A percentile compares a stretch with the other conserved stretches of the same genome.
Conservation (phyloP, 1,139 yeast species). For the Taphrina betulina region DNA sequence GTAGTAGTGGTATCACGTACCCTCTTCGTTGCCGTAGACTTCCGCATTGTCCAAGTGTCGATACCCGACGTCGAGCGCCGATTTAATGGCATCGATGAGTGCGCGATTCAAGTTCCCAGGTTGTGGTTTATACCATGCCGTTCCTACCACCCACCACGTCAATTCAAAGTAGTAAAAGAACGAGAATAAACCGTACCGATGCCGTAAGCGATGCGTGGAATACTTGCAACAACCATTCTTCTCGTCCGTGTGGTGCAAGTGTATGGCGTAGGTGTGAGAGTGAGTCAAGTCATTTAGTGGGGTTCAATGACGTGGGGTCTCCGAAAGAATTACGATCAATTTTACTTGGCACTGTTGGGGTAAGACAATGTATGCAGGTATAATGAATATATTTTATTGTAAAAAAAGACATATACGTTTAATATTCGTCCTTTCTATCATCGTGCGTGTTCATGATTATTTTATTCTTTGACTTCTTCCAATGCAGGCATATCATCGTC, state of each 20-base stretch:
- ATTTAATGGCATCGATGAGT: conserved; percentile 54
- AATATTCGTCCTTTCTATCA: not conserved
- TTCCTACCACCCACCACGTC: conserved; percentile 42
- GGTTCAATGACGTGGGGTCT: no score
- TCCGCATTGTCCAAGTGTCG: conserved; percentile 69
- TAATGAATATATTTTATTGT: not conserved
- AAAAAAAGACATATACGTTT: not conserved
- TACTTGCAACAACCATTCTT: no score
- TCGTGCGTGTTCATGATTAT: not conserved
- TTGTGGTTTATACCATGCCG: conserved; percentile 43
- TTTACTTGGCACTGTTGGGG: no score
- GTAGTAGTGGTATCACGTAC: no score
- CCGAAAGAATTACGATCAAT: no score
- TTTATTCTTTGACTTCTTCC: conserved; percentile 32
- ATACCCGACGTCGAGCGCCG: conserved; percentile 52
- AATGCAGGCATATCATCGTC: conserved; percentile 37
- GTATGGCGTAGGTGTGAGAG: no score
- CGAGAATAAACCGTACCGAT: no score
- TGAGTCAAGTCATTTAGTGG: not conserved
- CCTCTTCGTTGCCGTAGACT: conserved; percentile 61
- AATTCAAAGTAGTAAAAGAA: no score
- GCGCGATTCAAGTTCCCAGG: conserved; percentile 46
- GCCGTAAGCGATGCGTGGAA: conserved; percentile 59
- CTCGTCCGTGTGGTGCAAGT: no score
- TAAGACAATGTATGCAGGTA: no score